Base-by-base conservation (phyloP, 169 alveolate species). In the Plasmodium gallinaceum region DNA sequence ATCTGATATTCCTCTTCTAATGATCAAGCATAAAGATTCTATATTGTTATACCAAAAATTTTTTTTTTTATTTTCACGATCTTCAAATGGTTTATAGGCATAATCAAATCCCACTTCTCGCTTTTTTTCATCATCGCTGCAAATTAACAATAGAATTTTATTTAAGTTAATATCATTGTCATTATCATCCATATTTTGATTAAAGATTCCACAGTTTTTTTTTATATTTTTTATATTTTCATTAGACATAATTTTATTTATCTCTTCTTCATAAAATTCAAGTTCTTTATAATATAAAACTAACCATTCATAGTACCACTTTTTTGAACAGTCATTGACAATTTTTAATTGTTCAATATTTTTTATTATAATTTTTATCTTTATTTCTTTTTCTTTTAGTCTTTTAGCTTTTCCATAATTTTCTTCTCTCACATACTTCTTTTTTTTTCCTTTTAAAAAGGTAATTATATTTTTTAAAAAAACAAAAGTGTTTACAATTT, bases 381-480 rank as follows among this genome's bases (percentile, higher is more conserved):
- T 80, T 66, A 68, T 70, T 80, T 80, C 90, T 24, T 80, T 80
- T 71, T 80, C 90, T 68, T 61, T 80, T 80, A 80, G 43, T 60
- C 70, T 80, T 80, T 80, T 80, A 80, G 90, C 90, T 32, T 80
- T 80, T 52, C 80, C 80, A 80, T 80, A 80, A 80, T 80, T 80
- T 39, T 80, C 90, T 52, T 80, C 90, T 66, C 52, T 80, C 26
- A 80, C 90, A 61, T 80, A 80, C 45, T 66, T 80, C 64, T 69
- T 80, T 80, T 80, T 80, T 68, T 80, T 80, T 7, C 72, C 83
- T 32, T 80, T 80, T 80, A 80, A 66, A 68, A 80, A 80, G 42
- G 80, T 66, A 37, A 80, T 80, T 52, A 61, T 61, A 80, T 52
- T 80, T 57, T 80, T 80, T 61, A 80, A 80, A 80, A 68, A 80